phyloP scores from a whole-genome alignment of 2,329 filamentous ascomycete genomes.

The Chaetomiaceae sp. region DNA sequence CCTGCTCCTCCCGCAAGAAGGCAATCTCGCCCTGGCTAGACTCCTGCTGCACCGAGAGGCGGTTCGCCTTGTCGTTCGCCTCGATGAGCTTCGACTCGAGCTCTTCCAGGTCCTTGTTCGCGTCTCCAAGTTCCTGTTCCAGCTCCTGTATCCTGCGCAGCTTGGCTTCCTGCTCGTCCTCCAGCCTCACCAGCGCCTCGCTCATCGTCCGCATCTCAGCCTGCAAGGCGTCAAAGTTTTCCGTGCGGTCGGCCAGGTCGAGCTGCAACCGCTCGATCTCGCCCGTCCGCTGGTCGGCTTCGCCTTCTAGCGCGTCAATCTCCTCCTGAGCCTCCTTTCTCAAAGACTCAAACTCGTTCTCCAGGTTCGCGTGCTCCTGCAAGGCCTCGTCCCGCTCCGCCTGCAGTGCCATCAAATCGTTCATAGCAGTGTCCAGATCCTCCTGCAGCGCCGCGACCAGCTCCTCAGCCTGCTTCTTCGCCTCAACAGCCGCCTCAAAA shows the following conservation, averaged over 20 bases:
- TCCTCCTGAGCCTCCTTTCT: conserved; percentile 61
- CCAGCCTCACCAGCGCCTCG: conserved; percentile 77
- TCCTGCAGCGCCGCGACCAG: conserved; percentile 63
- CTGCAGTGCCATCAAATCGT: conserved; percentile 74
- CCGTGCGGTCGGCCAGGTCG: conserved; percentile 69
- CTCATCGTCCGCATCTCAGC: conserved; percentile 90
- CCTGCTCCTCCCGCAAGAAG: conserved; percentile 94
- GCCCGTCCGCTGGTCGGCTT: conserved; percentile 66
- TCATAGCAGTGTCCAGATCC: conserved; percentile 72
- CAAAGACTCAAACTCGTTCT: conserved; percentile 57
- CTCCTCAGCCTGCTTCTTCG: conserved; percentile 57
- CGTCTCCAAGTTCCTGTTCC: conserved; percentile 75
- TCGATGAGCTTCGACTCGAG: conserved; percentile 81
- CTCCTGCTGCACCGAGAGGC: conserved; percentile 85
- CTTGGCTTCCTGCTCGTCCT: conserved; percentile 83
- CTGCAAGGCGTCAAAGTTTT: conserved; percentile 88
- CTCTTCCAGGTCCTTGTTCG: conserved; percentile 80
- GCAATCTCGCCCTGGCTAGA: conserved; percentile 89
- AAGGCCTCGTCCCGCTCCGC: conserved; percentile 82
- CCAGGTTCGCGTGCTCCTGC: conserved; percentile 53
- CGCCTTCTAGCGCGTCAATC: conserved; percentile 62
- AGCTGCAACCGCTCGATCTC: conserved; percentile 66
- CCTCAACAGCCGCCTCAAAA: conserved; percentile 66
- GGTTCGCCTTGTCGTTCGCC: conserved; percentile 79
- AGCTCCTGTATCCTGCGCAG: conserved; percentile 73